Evolutionary conservation across 805 yeast genomes (phyloP), one percentile per base, ranked within the genome.

Genomic region (Starmerella bacillaris): DNA sequence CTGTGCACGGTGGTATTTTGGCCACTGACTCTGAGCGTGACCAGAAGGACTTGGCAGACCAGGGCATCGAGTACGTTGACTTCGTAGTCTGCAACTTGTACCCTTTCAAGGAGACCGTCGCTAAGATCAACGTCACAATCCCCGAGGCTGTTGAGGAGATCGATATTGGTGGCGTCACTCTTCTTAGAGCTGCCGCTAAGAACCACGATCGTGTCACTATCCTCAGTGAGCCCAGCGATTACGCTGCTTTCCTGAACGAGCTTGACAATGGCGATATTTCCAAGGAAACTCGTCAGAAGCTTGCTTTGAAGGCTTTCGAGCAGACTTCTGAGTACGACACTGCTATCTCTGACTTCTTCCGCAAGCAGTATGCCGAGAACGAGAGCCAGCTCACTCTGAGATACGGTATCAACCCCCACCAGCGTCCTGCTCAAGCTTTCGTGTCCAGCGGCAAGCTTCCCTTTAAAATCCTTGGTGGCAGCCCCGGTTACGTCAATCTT

Each of bases 401-500:
- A 66, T 89, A 89, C 60, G 98, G 98, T 58, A 94, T 94, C 40
- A 89, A 89, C 67, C 98, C 98, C 41, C 96, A 89, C 61, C 98
- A 89, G 67, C 89, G 82, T 62, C 98, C 98, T 33, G 95, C 98
- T 21, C 98, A 89, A 67, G 94, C 96, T 36, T 89, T 61, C 54
- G 92, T 89, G 38, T 58, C 74, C 39, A 70, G 74, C 47, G 94
- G 92, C 51, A 78, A 76, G 46, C 69, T 89, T 47, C 98, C 98
- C 34, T 86, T 89, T 68, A 78, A 78, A 63, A 96, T 86, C 19
- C 66, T 89, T 50, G 64, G 74, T 48, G 98, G 98, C 40, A 76
- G 94, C 38, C 98, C 98, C 46, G 96, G 98, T 49, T 89, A 89
- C 67, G 84, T 89, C 59, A 89, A 89, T 67, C 65, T 89, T 54